These are phyloP conservation scores for Penicillium pulvis DNA, from an alignment of 495 filamentous ascomycete genomes.

Conservation along the genomic window DNA sequence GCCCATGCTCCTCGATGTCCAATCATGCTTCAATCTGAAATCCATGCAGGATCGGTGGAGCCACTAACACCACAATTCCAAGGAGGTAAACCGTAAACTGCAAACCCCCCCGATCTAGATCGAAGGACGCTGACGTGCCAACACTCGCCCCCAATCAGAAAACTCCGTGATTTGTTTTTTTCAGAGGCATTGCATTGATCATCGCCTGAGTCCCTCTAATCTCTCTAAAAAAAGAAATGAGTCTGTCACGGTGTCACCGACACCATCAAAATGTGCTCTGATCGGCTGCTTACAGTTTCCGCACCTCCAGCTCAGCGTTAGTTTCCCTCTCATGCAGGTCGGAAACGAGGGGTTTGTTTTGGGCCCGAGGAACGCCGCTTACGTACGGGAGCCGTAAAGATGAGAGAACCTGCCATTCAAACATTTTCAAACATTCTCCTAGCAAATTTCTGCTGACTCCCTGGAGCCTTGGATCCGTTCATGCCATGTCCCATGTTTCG, in stretches of 20 bases:
- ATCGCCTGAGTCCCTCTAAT: neutral
- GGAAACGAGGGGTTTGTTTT: neutral
- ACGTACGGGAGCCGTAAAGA: neutral
- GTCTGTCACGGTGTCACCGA: neutral
- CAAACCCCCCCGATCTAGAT: slow-evolving; percentile 4
- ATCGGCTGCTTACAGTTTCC: neutral
- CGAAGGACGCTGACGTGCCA: slow-evolving; percentile 1
- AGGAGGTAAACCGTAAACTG: neutral
- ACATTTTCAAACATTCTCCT: no score
- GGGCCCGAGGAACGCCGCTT: neutral
- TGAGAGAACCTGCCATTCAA: neutral
- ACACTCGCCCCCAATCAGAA: slow-evolving; percentile 1
- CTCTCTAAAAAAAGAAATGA: slow-evolving; percentile 1
- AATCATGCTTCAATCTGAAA: neutral
- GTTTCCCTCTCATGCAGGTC: neutral
- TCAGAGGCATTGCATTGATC: neutral
- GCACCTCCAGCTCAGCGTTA: neutral
- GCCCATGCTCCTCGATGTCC: neutral
- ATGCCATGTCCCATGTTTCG: slow-evolving; percentile 26
- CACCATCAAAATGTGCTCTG: neutral
- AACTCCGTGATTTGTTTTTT: neutral
- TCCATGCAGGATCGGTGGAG: slow-evolving; percentile 8
- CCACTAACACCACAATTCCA: neutral
- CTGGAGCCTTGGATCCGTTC: slow-evolving; percentile 1
- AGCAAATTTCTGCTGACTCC: neutral